Percentiles rank a stretch among this genome's conserved stretches.
phyloP scores from a whole-genome alignment of 2,329 filamentous ascomycete genomes.

The Talaromyces islandicus region DNA sequence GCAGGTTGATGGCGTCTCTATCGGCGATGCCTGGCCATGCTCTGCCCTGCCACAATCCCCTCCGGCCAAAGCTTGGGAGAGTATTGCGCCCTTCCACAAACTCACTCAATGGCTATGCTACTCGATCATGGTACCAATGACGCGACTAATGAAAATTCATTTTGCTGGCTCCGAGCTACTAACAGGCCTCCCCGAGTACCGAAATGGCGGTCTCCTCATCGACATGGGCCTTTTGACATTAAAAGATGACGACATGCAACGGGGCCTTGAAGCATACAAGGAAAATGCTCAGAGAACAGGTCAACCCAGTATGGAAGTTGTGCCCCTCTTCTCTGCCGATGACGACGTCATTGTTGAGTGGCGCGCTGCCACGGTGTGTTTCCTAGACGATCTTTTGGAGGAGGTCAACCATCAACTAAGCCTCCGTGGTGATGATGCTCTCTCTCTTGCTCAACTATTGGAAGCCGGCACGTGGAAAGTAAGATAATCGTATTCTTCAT shows the following conservation, averaged over 20 bases:
- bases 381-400: conserved; percentile 63
- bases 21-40: conserved; percentile 94
- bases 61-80: conserved; percentile 66
- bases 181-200: conserved; percentile 85
- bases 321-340: conserved; percentile 65
- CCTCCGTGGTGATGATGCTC: conserved; percentile 61
- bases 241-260: conserved; percentile 62
- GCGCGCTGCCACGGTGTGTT: conserved; percentile 68
- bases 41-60: conserved; percentile 67
- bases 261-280: conserved; percentile 64
- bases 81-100: conserved; percentile 87
- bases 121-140: conserved; percentile 88
- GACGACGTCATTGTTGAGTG: conserved; percentile 78
- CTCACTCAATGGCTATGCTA: conserved; percentile 85
- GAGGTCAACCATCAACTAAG: conserved; percentile 65
- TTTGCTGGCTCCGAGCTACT: conserved; percentile 76
- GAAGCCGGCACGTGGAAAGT: conserved; percentile 99
- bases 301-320: conserved; percentile 65
- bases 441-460: conserved; percentile 80
- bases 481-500: conserved; percentile 23
- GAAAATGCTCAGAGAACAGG: conserved; percentile 68
- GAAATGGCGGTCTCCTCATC: conserved; percentile 84
- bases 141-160: conserved; percentile 69
- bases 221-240: conserved; percentile 75
- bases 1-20: conserved; percentile 74